phyloP scores from a whole-genome alignment of 2,329 filamentous ascomycete genomes.

The Botrytis fragariae region DNA sequence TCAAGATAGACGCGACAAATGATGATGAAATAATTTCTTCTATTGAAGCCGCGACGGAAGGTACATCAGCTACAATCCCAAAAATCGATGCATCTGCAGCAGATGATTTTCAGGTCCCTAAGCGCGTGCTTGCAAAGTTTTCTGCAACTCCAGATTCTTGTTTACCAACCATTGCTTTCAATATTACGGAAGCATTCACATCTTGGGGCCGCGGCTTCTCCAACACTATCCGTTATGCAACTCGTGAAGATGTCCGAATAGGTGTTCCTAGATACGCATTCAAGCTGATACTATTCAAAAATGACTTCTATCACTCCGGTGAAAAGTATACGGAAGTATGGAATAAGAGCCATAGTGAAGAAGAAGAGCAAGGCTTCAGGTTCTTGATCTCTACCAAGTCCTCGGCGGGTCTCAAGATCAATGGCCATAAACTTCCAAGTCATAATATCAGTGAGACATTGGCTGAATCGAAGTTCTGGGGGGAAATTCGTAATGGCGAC shows the following conservation, averaged over 20 bases:
- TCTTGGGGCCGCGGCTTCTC: slow-evolving; percentile 73
- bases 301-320: slow-evolving; percentile 59
- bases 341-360: slow-evolving; percentile 25
- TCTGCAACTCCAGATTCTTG: slow-evolving; percentile 65
- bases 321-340: slow-evolving; percentile 5
- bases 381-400: slow-evolving; percentile 80
- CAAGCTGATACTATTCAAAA: slow-evolving; percentile 71
- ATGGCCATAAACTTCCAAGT: slow-evolving; percentile 63
- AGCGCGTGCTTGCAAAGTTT: slow-evolving; percentile 60
- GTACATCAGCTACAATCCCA: not conserved
- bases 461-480: slow-evolving; percentile 55
- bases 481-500: slow-evolving; percentile 74
- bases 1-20: not conserved
- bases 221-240: slow-evolving; percentile 67
- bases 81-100: slow-evolving; percentile 21
- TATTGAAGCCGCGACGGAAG: not conserved
- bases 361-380: slow-evolving; percentile 45
- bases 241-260: slow-evolving; percentile 58
- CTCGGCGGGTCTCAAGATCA: slow-evolving; percentile 72
- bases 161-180: slow-evolving; percentile 59
- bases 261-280: slow-evolving; percentile 76
- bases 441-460: slow-evolving; percentile 53
- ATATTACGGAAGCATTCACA: slow-evolving; percentile 63
- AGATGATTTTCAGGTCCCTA: slow-evolving; percentile 38
- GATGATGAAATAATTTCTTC: not conserved